Base-by-base conservation (phyloP, 371 early-diverging fungal genomes). In the Mucor indicus region DNA sequence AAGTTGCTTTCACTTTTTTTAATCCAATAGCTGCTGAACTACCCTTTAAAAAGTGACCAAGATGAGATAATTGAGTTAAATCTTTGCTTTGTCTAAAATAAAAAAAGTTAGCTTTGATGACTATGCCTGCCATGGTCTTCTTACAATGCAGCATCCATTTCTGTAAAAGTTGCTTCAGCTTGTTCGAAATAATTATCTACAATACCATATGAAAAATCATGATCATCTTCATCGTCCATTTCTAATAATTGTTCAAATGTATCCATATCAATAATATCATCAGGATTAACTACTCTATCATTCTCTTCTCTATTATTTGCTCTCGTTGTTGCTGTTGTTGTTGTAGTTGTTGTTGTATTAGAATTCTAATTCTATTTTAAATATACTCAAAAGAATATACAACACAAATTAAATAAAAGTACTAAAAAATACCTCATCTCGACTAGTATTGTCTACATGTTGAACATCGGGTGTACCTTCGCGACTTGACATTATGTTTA, bases 41-140 rank as follows among this genome's bases (percentile, higher is more conserved):
- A 13, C 96, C 96, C 59, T 95, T 95, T 38, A 94, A 73, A 55
- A 91, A 95, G 54, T 95, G 96, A 2, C 94, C 96, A 29, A 90
- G 76, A 33, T 83, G 71, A 16, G 90, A 90, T 10, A 93, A 74
- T 53, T 79, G 73, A 0, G 60, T 50, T 11, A 94, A 71, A 57
- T 95, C 86, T 38, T 85, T 77, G 27, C 59, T 73, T 31, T 69
- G 50, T 52, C 90, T 90, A 65, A 16, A 57, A n/a, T 12, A 41
- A 35, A 10, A 38, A 19, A 33, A 13, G 12, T 22, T 43, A 13
- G 6, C n/a, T 33, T 29, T 29, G 30, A 29, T 12, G 30, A 29
- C 8, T 29, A 8, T 6, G 6, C 30, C 30, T 12, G 6, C 12
- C 12, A 6, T 29, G 8, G 30, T 29, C n/a, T 15, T 11, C 84